Base-by-base conservation (phyloP, 2,329 filamentous ascomycete species). In the Fusarium sp. region DNA sequence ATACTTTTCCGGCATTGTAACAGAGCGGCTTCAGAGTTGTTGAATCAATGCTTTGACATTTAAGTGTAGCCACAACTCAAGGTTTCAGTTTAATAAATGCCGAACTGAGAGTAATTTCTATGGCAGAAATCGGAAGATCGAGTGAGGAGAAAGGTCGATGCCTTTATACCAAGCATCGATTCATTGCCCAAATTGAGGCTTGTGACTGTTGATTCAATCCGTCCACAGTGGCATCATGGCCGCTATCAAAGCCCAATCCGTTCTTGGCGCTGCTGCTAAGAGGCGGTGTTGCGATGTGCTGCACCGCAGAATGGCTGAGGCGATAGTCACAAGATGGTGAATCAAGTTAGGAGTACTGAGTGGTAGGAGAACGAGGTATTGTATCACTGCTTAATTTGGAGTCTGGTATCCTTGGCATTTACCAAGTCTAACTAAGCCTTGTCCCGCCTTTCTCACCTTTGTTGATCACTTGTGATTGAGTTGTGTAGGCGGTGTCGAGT, bases 181-280 rank as follows among this genome's bases (percentile, higher is more conserved):
- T 16, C 15, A 61, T 48, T 68, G 27, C 10, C 34, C 34, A 38
- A 25, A 20, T 34, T 64, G 53, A 53, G 45, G 59, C 57, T 59
- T 68, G 62, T 47, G 55, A 62, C 55, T 66, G 65, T 71, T 47
- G 55, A 65, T 56, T 48, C 45, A 59, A 69, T 18, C 49, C 49
- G 34, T 27, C 24, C 24, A 69, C 65, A 61, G 70, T 73, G 69
- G 71, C 70, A 74, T 72, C 72, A 69, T 65, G 53, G 40, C 55
- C 48, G 41, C 52, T 63, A 49, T 62, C 70, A 62, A 62, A 70
- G 52, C 57, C 62, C 65, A 61, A 32, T 47, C 49, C 24, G 45
- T 46, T 65, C 73, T 75, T 74, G 70, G 73, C 58, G 61, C 43
- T 72, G 72, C 65, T 71, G 70, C 56, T 66, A 66, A 52, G 57